Evolutionary conservation across 2,329 filamentous ascomycete genomes (phyloP), one percentile per base, ranked within the genome.

Genomic region (Talaromyces sp.): DNA sequence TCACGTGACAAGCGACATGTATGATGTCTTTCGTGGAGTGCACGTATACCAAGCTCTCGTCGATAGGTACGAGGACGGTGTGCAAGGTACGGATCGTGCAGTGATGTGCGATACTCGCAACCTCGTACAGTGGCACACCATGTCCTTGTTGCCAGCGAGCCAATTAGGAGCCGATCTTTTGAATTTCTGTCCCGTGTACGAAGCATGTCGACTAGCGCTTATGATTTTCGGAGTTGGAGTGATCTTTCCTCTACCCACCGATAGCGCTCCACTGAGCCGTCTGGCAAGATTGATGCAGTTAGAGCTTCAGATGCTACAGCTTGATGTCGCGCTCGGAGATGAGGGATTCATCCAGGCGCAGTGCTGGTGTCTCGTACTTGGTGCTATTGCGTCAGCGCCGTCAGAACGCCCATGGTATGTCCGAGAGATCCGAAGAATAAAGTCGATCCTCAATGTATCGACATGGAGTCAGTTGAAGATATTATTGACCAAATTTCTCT

Each of bases 211-310:
- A 1, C 63, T 72, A 2, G 68, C 66, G 12, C 69, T 67, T 0
- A 61, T 72, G 42, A 63, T 70, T 21, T 72, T 70, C 65, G 70
- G 68, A 61, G 64, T 71, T 48, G 63, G 70, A 5, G 67, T 71
- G 14, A 65, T 71, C 11, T 73, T 69, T 56, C 71, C 71, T 39
- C 50, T 73, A 3, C 70, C 71, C 3, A 63, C 69, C 1, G 66
- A 66, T 4, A 69, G 68, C 21, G 65, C 70, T 33, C 70, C 69
- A 2, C 25, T 44, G 8, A 11, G 11, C 4, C n/a, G 16, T 9
- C 2, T 73, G 71, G 23, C 58, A 64, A 33, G 58, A 64, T 12
- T 63, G 71, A 3, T 55, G 28, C 52, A 55, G 18, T 8, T 35
- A n/a, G 52, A 55, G 11, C 23, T 58, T 1, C 11, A 28, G 14